A percentile compares a stretch with the other conserved stretches of the same genome.
These are phyloP conservation scores for Salix koriyanagi DNA, from an alignment of 345 rosid species.

Conservation along the genomic window DNA sequence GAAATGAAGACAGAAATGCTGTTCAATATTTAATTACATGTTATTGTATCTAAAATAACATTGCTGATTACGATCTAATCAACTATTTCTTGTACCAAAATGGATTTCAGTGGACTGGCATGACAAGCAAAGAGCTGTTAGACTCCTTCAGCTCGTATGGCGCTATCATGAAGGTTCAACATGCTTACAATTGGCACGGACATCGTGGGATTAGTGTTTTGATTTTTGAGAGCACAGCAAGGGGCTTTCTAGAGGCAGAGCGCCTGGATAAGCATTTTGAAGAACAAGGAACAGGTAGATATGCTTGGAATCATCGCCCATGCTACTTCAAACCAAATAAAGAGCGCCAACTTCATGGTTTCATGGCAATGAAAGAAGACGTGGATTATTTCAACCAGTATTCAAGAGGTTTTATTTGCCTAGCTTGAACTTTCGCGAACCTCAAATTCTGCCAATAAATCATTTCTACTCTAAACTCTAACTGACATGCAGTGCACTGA, in stretches of 20 bases:
- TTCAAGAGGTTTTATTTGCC: slow-evolving; percentile 40
- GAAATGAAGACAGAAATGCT: not conserved
- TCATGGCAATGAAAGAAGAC: slow-evolving; percentile 60
- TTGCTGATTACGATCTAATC: not conserved
- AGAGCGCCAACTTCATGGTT: slow-evolving; percentile 72
- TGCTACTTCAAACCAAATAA: slow-evolving; percentile 40
- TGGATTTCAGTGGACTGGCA: slow-evolving; percentile 64
- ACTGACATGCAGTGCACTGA: not conserved
- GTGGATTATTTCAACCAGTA: slow-evolving; percentile 59
- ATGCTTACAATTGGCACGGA: slow-evolving; percentile 69
- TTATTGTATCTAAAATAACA: not conserved
- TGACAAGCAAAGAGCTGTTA: slow-evolving; percentile 73
- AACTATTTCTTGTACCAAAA: not conserved
- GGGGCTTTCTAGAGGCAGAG: slow-evolving; percentile 77
- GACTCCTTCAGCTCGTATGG: slow-evolving; percentile 55
- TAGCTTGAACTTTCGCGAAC: not conserved
- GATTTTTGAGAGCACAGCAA: slow-evolving; percentile 62
- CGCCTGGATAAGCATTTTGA: slow-evolving; percentile 56
- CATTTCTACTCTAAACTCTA: not conserved
- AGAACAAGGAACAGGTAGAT: slow-evolving; percentile 60
- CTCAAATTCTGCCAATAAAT: not conserved
- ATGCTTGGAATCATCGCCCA: slow-evolving; percentile 45
- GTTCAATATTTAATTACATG: not conserved
- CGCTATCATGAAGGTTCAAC: slow-evolving; percentile 58
- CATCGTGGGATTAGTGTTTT: slow-evolving; percentile 81